Conservation (phyloP, 768 basidiomycete genomes). For the Macrolepiota dolichaula region DNA sequence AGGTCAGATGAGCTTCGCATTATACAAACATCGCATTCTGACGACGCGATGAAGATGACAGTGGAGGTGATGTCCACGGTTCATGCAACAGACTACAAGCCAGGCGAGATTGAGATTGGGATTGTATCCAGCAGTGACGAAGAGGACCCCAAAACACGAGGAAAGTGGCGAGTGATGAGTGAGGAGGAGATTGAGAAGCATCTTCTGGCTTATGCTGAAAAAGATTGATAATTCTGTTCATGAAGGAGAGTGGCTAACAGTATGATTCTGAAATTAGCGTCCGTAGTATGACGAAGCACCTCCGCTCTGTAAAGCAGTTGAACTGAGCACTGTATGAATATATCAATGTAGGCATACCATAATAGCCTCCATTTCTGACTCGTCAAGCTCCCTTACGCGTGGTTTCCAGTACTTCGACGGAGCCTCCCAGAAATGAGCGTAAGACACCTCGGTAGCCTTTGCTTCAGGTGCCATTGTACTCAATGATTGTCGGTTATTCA, state of each 20-base stretch:
- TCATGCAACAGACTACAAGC: constrained; percentile 94
- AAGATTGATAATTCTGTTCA: constrained; percentile 50
- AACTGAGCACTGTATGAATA: not conserved
- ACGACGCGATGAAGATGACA: constrained; percentile 57
- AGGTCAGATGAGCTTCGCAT: constrained; percentile 50
- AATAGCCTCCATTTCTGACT: constrained; percentile 64
- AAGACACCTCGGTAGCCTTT: constrained; percentile 13
- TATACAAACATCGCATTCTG: not conserved
- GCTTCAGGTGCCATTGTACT: constrained; percentile 15
- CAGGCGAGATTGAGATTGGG: constrained; percentile 93
- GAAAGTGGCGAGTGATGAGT: constrained; percentile 76
- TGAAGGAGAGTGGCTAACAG: constrained; percentile 12
- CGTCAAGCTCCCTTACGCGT: constrained; percentile 42
- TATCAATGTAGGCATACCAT: constrained; percentile 39
- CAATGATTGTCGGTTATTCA: constrained; percentile 31
- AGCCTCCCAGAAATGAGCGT: constrained; percentile 64
- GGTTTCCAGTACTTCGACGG: constrained; percentile 58
- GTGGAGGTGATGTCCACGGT: constrained; percentile 94
- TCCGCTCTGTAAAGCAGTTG: constrained; percentile 46
- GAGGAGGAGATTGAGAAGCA: constrained; percentile 77
- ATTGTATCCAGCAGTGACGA: constrained; percentile 78
- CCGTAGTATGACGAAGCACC: constrained; percentile 66
- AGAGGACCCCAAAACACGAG: constrained; percentile 68
- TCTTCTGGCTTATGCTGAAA: constrained; percentile 85
- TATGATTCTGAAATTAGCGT: constrained; percentile 11